phyloP scores from a whole-genome alignment of 2,329 filamentous ascomycete species.

The Nannizzia gypsea region DNA sequence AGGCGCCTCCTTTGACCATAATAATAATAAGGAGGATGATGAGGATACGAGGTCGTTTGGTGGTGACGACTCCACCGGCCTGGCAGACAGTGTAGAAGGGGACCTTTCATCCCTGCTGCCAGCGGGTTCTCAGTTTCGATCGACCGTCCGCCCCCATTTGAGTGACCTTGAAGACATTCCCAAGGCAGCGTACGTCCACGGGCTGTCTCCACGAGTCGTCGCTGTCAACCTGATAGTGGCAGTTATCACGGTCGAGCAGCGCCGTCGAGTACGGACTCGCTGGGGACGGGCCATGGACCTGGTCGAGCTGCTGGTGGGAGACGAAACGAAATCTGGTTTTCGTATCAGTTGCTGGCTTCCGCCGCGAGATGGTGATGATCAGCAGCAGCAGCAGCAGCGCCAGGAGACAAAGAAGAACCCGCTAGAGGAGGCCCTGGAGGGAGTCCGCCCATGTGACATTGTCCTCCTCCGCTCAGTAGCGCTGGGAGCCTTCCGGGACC shows the following conservation, averaged over 20 bases:
- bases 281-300: conserved; percentile 48
- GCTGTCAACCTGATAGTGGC: conserved; percentile 73
- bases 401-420: conserved; percentile 12
- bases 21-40: too few species aligned
- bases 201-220: conserved; percentile 65
- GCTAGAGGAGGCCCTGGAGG: conserved; percentile 32
- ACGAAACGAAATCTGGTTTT: conserved; percentile 74
- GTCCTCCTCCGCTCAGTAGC: conserved; percentile 70
- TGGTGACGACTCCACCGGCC: conserved; percentile 10
- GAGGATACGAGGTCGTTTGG: conserved; percentile 8
- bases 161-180: conserved; percentile 61
- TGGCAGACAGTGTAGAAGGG: conserved; percentile 5
- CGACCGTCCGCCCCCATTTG: conserved; percentile 28
- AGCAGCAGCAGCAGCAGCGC: conserved; percentile 14
- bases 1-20: conserved; percentile 1
- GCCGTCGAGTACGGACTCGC: conserved; percentile 54
- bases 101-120: conserved; percentile 1
- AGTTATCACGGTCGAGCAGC: conserved; percentile 58
- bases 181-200: conserved; percentile 49
- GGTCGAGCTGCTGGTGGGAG: conserved; percentile 67
- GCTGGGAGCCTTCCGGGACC: conserved; percentile 59
- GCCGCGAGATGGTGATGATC: conserved; percentile 18
- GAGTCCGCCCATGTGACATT: conserved; percentile 59
- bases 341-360: conserved; percentile 73
- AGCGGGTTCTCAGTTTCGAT: neutral